phyloP scores from a whole-genome alignment of 1,284 basidiomycete species.

The Xerocomus alliaceus region DNA sequence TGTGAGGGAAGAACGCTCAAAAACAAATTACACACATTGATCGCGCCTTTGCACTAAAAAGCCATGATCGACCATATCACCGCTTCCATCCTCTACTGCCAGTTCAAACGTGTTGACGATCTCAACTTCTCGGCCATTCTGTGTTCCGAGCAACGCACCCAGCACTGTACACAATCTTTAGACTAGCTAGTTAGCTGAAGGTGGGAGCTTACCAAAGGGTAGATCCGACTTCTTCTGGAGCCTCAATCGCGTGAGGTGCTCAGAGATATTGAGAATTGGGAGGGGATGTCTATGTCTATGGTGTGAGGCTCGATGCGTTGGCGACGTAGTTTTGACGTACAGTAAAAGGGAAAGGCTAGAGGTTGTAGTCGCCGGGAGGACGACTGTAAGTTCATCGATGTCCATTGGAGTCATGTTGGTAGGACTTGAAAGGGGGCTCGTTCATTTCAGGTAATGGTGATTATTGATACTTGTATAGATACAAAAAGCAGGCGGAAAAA shows the following conservation, averaged over 20 bases:
- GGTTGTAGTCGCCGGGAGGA: slow-evolving; percentile 68
- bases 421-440: slow-evolving; percentile 9
- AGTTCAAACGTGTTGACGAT: slow-evolving; percentile 97
- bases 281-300: slow-evolving; percentile 80
- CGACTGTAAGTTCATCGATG: slow-evolving; percentile 74
- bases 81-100: slow-evolving; percentile 60
- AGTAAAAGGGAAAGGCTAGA: slow-evolving; percentile 75
- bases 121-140: slow-evolving; percentile 92
- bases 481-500: neutral
- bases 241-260: slow-evolving; percentile 87
- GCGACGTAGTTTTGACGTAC: slow-evolving; percentile 49
- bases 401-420: slow-evolving; percentile 73
- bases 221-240: slow-evolving; percentile 68
- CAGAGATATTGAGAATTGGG: slow-evolving; percentile 95
- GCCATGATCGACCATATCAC: slow-evolving; percentile 72
- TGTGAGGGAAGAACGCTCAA: slow-evolving; percentile 14
- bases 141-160: slow-evolving; percentile 93
- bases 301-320: slow-evolving; percentile 14
- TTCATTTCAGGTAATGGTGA: neutral
- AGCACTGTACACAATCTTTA: slow-evolving; percentile 62
- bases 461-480: no score
- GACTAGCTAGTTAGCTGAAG: slow-evolving; percentile 2
- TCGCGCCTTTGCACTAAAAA: slow-evolving; percentile 86
- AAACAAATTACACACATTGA: slow-evolving; percentile 72
- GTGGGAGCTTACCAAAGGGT: slow-evolving; percentile 65